Percentiles rank a stretch among this genome's conserved stretches.
Conservation (phyloP, 75 land plant genomes). For the Picea sitchensis region DNA sequence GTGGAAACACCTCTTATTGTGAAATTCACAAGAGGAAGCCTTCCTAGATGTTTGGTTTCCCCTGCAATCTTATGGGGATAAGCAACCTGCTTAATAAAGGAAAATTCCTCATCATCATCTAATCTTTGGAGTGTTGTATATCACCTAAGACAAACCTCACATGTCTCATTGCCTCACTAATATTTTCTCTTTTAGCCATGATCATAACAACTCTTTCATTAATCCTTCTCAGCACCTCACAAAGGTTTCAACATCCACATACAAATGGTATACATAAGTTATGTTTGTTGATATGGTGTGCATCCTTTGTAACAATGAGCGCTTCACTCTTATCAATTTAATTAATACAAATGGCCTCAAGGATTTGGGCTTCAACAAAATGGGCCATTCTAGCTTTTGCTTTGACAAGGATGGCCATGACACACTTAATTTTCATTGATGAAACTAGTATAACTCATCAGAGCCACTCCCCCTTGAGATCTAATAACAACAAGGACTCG, state of each 20-base stretch:
- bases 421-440: constrained; percentile 34
- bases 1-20: too few relatives aligned
- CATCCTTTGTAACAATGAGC: constrained; percentile 24
- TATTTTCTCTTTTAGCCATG: too few relatives aligned
- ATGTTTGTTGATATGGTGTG: constrained; percentile 35
- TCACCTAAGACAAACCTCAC: too few relatives aligned
- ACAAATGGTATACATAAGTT: constrained; percentile 30
- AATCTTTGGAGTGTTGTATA: too few relatives aligned
- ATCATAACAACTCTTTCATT: too few relatives aligned
- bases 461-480: constrained; percentile 31
- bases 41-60: too few relatives aligned
- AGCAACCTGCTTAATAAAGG: too few relatives aligned
- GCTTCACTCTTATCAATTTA: constrained; percentile 39
- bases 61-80: too few relatives aligned
- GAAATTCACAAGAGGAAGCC: too few relatives aligned
- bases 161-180: too few relatives aligned
- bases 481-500: constrained; percentile 29
- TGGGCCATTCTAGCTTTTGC: constrained; percentile 40
- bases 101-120: too few relatives aligned
- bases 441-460: constrained; percentile 30
- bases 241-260: background rate
- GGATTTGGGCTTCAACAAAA: constrained; percentile 37
- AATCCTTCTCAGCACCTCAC: constrained; percentile 17
- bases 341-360: constrained; percentile 34
- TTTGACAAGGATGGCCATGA: constrained; percentile 35